Evolutionary conservation across 345 rosid genomes (phyloP), one percentile per base, ranked within the genome.

Genomic region (Nephelium lappaceum): DNA sequence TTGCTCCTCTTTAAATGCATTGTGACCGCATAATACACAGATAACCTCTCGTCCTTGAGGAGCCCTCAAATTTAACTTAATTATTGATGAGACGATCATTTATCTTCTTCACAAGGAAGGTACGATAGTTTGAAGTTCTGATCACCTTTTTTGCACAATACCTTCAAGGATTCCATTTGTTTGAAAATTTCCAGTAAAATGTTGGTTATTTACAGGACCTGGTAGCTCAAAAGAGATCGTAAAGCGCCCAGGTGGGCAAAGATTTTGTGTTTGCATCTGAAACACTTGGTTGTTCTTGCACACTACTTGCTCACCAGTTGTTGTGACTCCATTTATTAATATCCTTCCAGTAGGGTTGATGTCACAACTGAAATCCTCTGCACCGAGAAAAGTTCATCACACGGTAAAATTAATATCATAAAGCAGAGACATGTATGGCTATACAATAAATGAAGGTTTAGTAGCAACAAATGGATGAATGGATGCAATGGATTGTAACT

Each of bases 231-330:
- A 91, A 12, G 88, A 77, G 76, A 92, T 74, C 0, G 96, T 81
- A 83, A 95, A 95, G 68, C 78, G 88, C 27, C 99, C 98, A 0
- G 96, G 91, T 7, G 93, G 95, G 82, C 89, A 82, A 8, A 93
- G 83, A 72, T 95, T 93, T 67, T 85, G 97, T 0, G 96, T 75
- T 60, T 81, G 84, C 98, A 92, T 93, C 81, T 79, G 83, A 64
- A 93, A 95, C 74, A 90, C 71, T 81, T 81, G 88, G 51, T 86
- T 87, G 80, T 86, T 1, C 84, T 78, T 91, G 83, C 88, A 86
- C 10, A 95, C 89, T 0, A 82, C 83, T 75, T 78, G 83, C 85
- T 93, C 98, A 18, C 99, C 99, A 0, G 97, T 92, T 2, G 89
- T 91, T 15, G 93, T 87, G 31, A 88, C 80, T 71, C 99, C 97